Conservation (phyloP, 495 filamentous ascomycete species). For the Penicillium waksmanii region DNA sequence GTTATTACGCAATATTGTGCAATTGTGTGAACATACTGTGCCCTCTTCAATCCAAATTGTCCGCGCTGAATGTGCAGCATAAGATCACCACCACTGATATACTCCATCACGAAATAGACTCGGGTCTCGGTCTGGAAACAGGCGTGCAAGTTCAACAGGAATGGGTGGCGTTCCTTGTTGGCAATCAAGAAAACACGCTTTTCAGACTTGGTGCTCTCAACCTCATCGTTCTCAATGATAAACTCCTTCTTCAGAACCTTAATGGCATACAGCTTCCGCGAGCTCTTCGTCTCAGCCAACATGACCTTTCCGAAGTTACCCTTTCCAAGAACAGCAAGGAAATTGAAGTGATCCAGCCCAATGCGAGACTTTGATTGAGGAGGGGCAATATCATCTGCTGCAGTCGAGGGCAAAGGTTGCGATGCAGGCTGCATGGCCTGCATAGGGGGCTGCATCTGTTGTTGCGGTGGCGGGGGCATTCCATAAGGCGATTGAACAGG, state of each 20-base stretch:
- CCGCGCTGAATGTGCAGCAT: conserved; percentile 99
- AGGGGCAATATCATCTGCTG: conserved; percentile 59
- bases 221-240: conserved; percentile 99
- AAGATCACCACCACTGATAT: conserved; percentile 97
- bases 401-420: conserved; percentile 41
- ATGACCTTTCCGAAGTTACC: conserved; percentile 99
- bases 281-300: conserved; percentile 94
- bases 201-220: conserved; percentile 98
- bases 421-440: conserved; percentile 34
- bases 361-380: conserved; percentile 76
- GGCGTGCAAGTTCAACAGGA: conserved; percentile 92
- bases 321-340: conserved; percentile 97
- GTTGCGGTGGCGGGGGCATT: conserved; percentile 30
- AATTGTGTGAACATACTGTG: conserved; percentile 70
- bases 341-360: conserved; percentile 98
- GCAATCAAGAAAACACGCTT: conserved; percentile 96
- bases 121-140: conserved; percentile 99
- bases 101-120: conserved; percentile 99
- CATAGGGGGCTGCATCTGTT: conserved; percentile 27
- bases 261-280: conserved; percentile 93
- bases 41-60: conserved; percentile 92
- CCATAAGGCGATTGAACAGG: conserved; percentile 19
- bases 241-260: conserved; percentile 99
- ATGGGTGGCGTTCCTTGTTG: conserved; percentile 97
- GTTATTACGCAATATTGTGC: background rate